Evolutionary conservation across 805 yeast species (phyloP).

Genomic region (Diddensiella transvaalensis): DNA sequence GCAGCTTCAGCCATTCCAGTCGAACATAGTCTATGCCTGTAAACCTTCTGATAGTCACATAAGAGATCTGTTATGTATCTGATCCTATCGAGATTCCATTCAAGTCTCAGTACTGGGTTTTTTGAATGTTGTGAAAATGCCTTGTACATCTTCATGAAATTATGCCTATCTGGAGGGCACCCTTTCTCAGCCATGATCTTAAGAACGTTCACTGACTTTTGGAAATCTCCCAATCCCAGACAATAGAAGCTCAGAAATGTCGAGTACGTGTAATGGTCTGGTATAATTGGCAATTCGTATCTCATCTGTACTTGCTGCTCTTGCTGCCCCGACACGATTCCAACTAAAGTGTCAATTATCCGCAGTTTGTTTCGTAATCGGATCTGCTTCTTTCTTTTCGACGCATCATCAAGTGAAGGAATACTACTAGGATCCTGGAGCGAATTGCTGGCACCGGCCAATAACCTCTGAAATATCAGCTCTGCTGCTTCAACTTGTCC

Average conservation of each 20-base stretch:
- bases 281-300: constrained; percentile 20
- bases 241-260: constrained; percentile 25
- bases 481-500: constrained; percentile 13
- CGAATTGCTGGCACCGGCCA: too few relatives aligned
- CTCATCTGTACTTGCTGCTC: background rate
- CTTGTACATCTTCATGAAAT: constrained; percentile 11
- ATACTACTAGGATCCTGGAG: too few relatives aligned
- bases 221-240: constrained; percentile 19
- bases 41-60: constrained; percentile 9
- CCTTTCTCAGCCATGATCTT: constrained; percentile 21
- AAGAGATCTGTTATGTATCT: constrained; percentile 16
- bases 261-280: constrained; percentile 21
- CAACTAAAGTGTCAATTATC: constrained; percentile 18
- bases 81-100: constrained; percentile 16
- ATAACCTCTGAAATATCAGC: background rate
- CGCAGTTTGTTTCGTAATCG: constrained; percentile 17
- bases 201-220: constrained; percentile 17
- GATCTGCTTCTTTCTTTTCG: constrained; percentile 2
- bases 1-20: constrained; percentile 17
- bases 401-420: background rate
- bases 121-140: background rate
- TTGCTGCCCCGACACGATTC: constrained; percentile 1
- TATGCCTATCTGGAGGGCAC: constrained; percentile 11
- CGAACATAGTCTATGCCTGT: constrained; percentile 9
- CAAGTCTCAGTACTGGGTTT: background rate